Evolutionary conservation across 2,329 filamentous ascomycete genomes (phyloP), one percentile per base, ranked within the genome.

Genomic region (Cyanodermella asteris): DNA sequence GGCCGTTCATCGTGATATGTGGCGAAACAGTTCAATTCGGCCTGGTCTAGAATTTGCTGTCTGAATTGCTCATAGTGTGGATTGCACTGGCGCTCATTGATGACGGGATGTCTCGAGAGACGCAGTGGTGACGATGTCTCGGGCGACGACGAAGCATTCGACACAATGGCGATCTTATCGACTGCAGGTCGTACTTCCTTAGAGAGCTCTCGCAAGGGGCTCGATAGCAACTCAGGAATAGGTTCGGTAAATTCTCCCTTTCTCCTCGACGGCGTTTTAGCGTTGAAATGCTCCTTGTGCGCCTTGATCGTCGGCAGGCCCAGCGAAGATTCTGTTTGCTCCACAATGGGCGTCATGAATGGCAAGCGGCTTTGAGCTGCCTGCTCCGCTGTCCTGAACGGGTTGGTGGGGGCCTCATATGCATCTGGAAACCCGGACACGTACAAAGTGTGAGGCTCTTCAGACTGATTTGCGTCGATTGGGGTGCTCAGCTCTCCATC

Each of bases 321-420:
- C 5, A 94, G 52, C 1, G 82, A 93, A 7, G 72, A 75, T 48
- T 97, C 87, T 0, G 87, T 97, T 38, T 80, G 72, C 47, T 97
- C 87, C 2, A 87, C 84, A 36, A 97, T 97, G 2, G 87, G 87
- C 0, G 87, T 97, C 87, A 97, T 94, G 46, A 94, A 97, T 3
- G 84, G 87, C 7, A 94, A 58, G 27, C 82, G 72, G 48, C 82
- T 91, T 41, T 93, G 90, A 31, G 81, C 80, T 46, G 72, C 61
- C 44, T 81, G 64, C 18, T 55, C 63, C 41, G 78, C 67, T 47
- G 91, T 76, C 42, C 81, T 71, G 58, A 74, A 91, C 30, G 77
- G 75, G 23, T 72, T 64, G 28, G 64, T 73, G 11, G 78, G 73
- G 22, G 77, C 67, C 36, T 82, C 69, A 44, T 81, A 91, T 45